Conservation (phyloP, 2,329 filamentous ascomycete genomes). For the Xylaria sp. region DNA sequence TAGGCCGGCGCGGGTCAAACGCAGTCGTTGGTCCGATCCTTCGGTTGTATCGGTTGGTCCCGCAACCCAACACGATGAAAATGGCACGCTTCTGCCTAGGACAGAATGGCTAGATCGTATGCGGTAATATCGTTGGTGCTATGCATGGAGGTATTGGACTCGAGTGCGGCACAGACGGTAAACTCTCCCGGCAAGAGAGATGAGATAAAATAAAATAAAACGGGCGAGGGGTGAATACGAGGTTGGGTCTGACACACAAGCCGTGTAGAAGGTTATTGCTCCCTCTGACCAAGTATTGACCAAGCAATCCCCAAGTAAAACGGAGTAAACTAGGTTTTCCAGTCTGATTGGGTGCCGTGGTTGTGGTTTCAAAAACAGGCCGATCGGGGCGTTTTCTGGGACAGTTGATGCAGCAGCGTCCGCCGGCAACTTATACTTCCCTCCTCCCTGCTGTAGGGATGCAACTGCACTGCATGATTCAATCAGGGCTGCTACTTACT, state of each 20-base stretch:
- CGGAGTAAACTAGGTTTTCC: background rate
- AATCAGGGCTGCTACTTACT: no score
- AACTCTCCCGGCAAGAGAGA: background rate
- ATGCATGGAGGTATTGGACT: slow-evolving; percentile 22
- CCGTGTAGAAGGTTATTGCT: background rate
- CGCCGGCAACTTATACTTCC: background rate
- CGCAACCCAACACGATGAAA: slow-evolving; percentile 13
- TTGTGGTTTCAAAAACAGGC: slow-evolving; percentile 43
- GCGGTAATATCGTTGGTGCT: slow-evolving; percentile 16
- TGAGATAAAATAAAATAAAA: background rate
- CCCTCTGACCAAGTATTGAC: background rate
- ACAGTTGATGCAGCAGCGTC: slow-evolving; percentile 20
- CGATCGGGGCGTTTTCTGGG: slow-evolving; percentile 23
- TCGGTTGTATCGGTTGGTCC: slow-evolving; percentile 17
- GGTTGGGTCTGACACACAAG: slow-evolving; percentile 33
- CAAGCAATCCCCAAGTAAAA: background rate
- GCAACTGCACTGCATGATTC: no score
- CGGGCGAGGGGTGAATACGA: slow-evolving; percentile 28
- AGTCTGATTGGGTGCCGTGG: slow-evolving; percentile 36
- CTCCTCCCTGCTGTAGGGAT: background rate
- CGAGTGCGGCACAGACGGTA: slow-evolving; percentile 12
- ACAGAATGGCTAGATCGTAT: background rate
- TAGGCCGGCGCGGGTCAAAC: background rate
- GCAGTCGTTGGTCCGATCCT: background rate
- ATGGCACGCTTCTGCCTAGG: slow-evolving; percentile 32